These are phyloP conservation scores for Pythium aquatile DNA, from an alignment of 352 stramenopile genomes.

Conservation along the genomic window DNA sequence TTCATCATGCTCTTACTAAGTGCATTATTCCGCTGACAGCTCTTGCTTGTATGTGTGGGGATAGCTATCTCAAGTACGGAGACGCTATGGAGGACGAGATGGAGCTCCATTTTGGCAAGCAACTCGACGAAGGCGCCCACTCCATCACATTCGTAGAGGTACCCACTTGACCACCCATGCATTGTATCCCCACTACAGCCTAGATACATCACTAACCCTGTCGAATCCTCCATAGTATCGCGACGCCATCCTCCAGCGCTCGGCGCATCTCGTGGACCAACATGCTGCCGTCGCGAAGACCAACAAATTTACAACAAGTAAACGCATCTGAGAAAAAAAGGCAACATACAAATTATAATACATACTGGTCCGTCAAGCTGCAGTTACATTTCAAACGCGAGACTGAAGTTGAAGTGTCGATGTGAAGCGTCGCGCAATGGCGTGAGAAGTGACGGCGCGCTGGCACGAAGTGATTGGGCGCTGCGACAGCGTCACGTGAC, in stretches of 20 bases:
- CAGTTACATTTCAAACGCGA: neutral
- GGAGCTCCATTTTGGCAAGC: constrained; percentile 65
- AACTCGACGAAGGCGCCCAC: constrained; percentile 60
- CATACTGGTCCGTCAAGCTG: neutral
- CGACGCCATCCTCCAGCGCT: constrained; percentile 52
- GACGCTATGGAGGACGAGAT: constrained; percentile 81
- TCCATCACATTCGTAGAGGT: constrained; percentile 68
- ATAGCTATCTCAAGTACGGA: constrained; percentile 68
- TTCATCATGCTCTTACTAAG: neutral
- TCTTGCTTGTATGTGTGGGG: neutral
- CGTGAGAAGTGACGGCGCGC: constrained; percentile 1
- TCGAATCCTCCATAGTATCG: constrained; percentile 39
- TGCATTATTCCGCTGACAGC: neutral
- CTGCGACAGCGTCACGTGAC: neutral
- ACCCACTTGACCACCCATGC: neutral
- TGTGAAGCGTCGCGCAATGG: neutral
- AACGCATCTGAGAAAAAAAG: constrained; percentile 33
- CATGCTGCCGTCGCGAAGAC: constrained; percentile 43
- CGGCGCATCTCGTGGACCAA: constrained; percentile 63
- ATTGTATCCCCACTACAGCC: too few relatives aligned
- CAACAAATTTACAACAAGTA: constrained; percentile 40
- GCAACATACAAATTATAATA: neutral
- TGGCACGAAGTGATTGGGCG: neutral
- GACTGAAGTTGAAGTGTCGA: neutral
- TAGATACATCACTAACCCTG: too few relatives aligned